Conservation (phyloP, 805 yeast species). For the Limtongia smithiae region DNA sequence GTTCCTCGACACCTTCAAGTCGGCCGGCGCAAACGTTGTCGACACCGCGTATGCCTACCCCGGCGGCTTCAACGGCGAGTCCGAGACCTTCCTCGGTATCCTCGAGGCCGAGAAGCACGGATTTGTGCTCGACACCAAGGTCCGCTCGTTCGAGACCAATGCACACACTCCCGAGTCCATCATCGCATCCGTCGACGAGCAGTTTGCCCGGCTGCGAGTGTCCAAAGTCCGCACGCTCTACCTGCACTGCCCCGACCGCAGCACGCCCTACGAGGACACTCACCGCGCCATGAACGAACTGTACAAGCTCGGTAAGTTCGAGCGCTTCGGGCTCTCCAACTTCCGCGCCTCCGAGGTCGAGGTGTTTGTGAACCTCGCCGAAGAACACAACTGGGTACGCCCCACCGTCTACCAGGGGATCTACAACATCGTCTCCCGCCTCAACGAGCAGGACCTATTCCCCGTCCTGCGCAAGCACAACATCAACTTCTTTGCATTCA, state of each 20-base stretch:
- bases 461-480: conserved; percentile 29
- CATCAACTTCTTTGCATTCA: conserved; percentile 33
- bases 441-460: conserved; percentile 30
- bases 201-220: conserved; percentile 17
- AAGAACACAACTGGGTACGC: conserved; percentile 30
- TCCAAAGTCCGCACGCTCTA: conserved; percentile 19
- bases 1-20: conserved; percentile 19
- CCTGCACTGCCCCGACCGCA: conserved; percentile 31
- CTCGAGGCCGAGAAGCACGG: conserved; percentile 12
- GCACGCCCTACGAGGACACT: conserved; percentile 33
- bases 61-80: conserved; percentile 25
- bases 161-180: conserved; percentile 19
- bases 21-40: conserved; percentile 12
- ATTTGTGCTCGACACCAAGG: conserved; percentile 25
- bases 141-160: conserved; percentile 13
- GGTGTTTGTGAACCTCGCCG: conserved; percentile 27
- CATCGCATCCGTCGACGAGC: conserved; percentile 13
- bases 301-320: conserved; percentile 31
- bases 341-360: conserved; percentile 31
- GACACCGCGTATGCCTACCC: conserved; percentile 28
- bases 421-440: conserved; percentile 34
- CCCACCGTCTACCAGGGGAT: conserved; percentile 36
- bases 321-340: conserved; percentile 34
- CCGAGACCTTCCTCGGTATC: conserved; percentile 22
- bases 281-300: conserved; percentile 32